Percentiles rank a stretch among this genome's conserved stretches.
Conservation (phyloP, 495 filamentous ascomycete genomes). For the Aspergillus ellipticus region DNA sequence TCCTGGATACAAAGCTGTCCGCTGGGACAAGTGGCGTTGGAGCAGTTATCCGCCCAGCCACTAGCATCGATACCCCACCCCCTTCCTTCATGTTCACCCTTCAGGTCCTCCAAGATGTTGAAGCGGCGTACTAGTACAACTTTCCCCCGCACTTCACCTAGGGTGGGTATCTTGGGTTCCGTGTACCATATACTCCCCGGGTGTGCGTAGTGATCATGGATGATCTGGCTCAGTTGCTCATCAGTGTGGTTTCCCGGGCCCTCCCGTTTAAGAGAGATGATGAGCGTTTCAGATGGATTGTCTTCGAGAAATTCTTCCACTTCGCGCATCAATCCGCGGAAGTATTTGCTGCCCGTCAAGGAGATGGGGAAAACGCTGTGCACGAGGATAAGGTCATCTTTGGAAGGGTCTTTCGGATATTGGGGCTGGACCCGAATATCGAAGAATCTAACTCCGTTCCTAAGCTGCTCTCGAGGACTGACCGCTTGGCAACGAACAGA, state of each 20-base stretch:
- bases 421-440: conserved; percentile 78
- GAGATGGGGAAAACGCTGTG: conserved; percentile 78
- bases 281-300: conserved; percentile 76
- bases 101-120: conserved; percentile 56
- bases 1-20: conserved; percentile 86
- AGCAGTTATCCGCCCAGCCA: conserved; percentile 85
- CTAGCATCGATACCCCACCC: conserved; percentile 83
- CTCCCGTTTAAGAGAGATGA: conserved; percentile 89
- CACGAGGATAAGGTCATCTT: conserved; percentile 61
- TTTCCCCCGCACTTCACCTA: conserved; percentile 79
- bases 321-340: conserved; percentile 65
- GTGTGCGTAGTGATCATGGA: conserved; percentile 66
- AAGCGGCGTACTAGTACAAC: conserved; percentile 86
- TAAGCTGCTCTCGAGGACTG: conserved; percentile 67
- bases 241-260: conserved; percentile 78
- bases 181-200: conserved; percentile 72
- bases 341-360: conserved; percentile 67
- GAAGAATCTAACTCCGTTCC: conserved; percentile 91
- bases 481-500: conserved; percentile 93
- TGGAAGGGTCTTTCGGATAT: conserved; percentile 49
- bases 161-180: conserved; percentile 69
- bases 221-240: conserved; percentile 66
- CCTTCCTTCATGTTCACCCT: conserved; percentile 53
- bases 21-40: conserved; percentile 65
- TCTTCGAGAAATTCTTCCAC: conserved; percentile 69